Conservation (phyloP, 805 yeast genomes). For the Metschnikowia noctiluminum region DNA sequence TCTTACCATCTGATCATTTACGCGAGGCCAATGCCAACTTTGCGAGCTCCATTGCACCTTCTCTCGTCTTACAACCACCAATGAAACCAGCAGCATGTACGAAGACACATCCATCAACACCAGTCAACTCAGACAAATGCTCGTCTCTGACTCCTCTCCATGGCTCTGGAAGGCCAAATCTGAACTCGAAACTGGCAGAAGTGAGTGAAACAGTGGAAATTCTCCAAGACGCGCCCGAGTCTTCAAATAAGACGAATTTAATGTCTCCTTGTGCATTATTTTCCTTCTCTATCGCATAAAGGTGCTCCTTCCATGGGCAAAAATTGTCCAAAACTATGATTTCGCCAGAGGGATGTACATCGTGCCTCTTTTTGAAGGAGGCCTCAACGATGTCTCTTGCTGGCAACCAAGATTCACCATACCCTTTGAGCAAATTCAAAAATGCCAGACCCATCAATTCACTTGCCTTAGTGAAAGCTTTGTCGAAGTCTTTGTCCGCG, state of each 20-base stretch:
- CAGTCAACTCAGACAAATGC: conserved; percentile 64
- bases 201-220: conserved; percentile 88
- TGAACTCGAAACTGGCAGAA: conserved; percentile 73
- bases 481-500: conserved; percentile 63
- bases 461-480: conserved; percentile 65
- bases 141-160: conserved; percentile 98
- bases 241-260: conserved; percentile 77
- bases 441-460: conserved; percentile 82
- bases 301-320: conserved; percentile 95
- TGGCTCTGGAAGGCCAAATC: conserved; percentile 82
- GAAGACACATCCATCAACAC: conserved; percentile 85
- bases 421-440: conserved; percentile 57
- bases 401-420: conserved; percentile 88
- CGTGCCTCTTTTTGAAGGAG: conserved; percentile 62
- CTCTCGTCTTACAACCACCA: conserved; percentile 85
- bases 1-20: background rate
- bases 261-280: conserved; percentile 52
- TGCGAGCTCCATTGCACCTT: conserved; percentile 77
- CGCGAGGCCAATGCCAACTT: conserved; percentile 25
- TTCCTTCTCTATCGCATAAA: conserved; percentile 67
- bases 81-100: conserved; percentile 97
- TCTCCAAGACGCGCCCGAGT: conserved; percentile 73
- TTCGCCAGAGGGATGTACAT: conserved; percentile 66
- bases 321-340: conserved; percentile 70
- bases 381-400: conserved; percentile 73